A percentile compares a stretch with the other conserved stretches of the same genome.
phyloP scores from a whole-genome alignment of 140 eudicot species.

The Eryngium alpinum region DNA sequence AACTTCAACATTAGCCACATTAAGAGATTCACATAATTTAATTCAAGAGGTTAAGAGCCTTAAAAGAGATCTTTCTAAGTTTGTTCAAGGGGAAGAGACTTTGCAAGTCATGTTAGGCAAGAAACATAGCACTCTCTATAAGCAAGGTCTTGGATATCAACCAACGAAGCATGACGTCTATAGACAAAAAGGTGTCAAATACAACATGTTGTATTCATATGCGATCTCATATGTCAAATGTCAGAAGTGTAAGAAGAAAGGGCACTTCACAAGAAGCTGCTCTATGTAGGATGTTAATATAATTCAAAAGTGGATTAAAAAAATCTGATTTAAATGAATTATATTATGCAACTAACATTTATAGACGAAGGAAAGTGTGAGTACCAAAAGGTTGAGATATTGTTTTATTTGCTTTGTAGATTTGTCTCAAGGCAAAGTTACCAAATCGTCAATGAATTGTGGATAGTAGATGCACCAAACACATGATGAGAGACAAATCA shows the following conservation, averaged over 20 bases:
- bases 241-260: no score
- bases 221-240: no score
- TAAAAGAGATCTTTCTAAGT: no score
- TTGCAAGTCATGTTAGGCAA: not conserved
- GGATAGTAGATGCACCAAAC: not conserved
- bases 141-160: not conserved
- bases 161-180: not conserved
- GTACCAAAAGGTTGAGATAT: not conserved
- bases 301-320: not conserved
- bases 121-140: no score
- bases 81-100: not conserved
- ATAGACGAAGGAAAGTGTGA: not conserved
- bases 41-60: not conserved
- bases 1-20: no score
- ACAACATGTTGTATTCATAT: no score
- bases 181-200: no score
- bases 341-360: not conserved
- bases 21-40: not conserved
- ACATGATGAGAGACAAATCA: not conserved
- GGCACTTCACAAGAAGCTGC: no score
- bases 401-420: not conserved
- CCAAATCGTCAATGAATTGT: not conserved
- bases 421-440: not conserved
- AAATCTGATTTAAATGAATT: no score
- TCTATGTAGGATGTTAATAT: not conserved